Base-by-base conservation (phyloP, 805 yeast species). In the Tetrapisispora phaffii region DNA sequence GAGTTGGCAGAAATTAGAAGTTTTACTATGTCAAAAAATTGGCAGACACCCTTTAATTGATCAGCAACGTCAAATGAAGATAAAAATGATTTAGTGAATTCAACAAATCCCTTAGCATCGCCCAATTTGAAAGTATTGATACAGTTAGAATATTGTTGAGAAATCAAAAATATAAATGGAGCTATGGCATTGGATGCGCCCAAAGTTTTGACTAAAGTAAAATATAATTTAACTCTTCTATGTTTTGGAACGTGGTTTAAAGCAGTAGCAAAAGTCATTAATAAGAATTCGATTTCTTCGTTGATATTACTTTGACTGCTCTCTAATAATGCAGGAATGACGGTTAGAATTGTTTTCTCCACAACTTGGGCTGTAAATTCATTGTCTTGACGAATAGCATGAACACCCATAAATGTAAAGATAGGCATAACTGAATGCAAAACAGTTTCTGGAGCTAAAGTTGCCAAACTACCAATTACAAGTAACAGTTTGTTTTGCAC, bases 361-460 rank as follows among this genome's bases (percentile, higher is more conserved):
- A 93, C 87, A 38, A 89, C 97, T 52, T 85, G 85, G 28, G 83
- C 83, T 0, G 97, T 87, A 58, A 85, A 90, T 60, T 87, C 97
- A 63, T 93, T 97, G 63, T 93, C 98, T 66, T 93, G 96, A 57
- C 96, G 82, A 43, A 93, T 77, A 13, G 97, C 89, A 58, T 88
- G 95, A 12, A 97, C 95, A 48, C 98, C 98, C 97, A 93, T 93
- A 57, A 93, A 93, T 1, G 98, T 93, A 71, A 93, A 93, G 42
- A 93, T 90, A n/a, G 98, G 98, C 98, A 93, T 93, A 8, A 93
- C 96, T 2, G 96, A 85, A 66, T 93, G 97, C 44, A 93, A 70
- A 24, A 93, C 88, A 26, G 84, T 77, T 58, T 90, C 97, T 8
- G 97, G 96, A 12, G 90, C 85, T 45, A 93, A 67, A 0, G 87